A percentile compares a stretch with the other conserved stretches of the same genome.
Conservation (phyloP, 129 eudicot species). For the Saposhnikovia divaricata region DNA sequence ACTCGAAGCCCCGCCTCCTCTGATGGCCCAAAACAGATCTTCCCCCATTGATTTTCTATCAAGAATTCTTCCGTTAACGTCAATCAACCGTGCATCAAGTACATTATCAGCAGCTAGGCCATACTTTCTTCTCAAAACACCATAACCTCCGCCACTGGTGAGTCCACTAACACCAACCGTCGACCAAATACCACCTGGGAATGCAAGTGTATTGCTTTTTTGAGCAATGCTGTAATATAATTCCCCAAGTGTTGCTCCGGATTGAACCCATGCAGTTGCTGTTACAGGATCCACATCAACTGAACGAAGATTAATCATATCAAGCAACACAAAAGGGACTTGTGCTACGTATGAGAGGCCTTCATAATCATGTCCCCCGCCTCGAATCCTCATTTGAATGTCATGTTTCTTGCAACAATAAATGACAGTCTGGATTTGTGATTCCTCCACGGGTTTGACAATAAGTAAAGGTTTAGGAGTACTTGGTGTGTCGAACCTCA, state of each 20-base stretch:
- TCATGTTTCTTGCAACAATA: background rate
- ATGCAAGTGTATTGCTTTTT: background rate
- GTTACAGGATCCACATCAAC: background rate
- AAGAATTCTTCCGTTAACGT: background rate
- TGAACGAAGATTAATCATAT: background rate
- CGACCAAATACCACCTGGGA: background rate
- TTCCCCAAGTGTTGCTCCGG: background rate
- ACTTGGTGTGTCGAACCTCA: background rate
- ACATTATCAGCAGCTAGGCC: background rate
- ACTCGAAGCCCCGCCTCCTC: background rate
- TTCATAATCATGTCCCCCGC: background rate
- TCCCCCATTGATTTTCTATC: background rate
- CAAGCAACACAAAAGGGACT: background rate
- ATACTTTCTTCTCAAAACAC: background rate
- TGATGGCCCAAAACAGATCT: background rate
- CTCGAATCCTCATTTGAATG: constrained; percentile 3
- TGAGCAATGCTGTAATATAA: background rate
- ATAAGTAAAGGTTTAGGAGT: background rate
- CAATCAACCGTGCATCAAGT: background rate
- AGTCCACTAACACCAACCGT: background rate
- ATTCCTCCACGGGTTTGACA: background rate
- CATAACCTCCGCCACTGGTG: background rate
- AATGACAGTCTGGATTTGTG: background rate
- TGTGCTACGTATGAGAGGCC: background rate
- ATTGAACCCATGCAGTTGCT: background rate